Percentiles rank a stretch among this genome's conserved stretches.
phyloP scores from a whole-genome alignment of 1,139 yeast genomes.

The Candida anutae region DNA sequence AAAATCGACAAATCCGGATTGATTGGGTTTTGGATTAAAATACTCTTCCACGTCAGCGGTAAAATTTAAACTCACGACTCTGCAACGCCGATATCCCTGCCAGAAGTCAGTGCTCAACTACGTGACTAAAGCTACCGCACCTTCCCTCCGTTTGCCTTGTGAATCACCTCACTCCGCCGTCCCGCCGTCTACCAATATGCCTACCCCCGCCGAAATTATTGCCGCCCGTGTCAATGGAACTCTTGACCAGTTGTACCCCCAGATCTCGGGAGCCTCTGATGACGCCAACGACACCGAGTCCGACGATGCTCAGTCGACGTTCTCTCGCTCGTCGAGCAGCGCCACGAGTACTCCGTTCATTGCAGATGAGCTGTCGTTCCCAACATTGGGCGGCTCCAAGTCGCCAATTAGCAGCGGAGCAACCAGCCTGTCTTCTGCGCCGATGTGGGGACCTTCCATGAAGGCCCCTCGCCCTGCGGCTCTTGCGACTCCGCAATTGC shows the following conservation, averaged over 20 bases:
- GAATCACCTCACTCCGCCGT: slow-evolving; percentile 2
- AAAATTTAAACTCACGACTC: too few relatives aligned
- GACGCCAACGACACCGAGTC: slow-evolving; percentile 3
- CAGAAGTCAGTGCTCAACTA: too few relatives aligned
- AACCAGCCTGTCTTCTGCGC: slow-evolving; percentile 12
- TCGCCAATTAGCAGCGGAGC: slow-evolving; percentile 5
- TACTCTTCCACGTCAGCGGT: too few relatives aligned
- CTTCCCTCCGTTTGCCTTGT: slow-evolving; percentile 1
- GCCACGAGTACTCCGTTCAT: slow-evolving; percentile 22
- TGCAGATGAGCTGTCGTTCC: slow-evolving; percentile 57
- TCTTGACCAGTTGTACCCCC: slow-evolving; percentile 3
- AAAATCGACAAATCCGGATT: too few relatives aligned
- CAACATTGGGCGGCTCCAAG: slow-evolving; percentile 52
- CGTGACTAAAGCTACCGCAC: not conserved
- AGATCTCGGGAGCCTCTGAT: slow-evolving; percentile 9
- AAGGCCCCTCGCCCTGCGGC: slow-evolving; percentile 27
- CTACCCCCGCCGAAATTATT: slow-evolving; percentile 55
- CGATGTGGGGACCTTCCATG: slow-evolving; percentile 31
- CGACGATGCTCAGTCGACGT: slow-evolving; percentile 9
- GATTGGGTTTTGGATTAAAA: too few relatives aligned
- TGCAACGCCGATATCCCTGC: too few relatives aligned
- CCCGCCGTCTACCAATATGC: slow-evolving; percentile 21
- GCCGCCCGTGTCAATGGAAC: slow-evolving; percentile 43
- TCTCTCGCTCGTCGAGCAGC: slow-evolving; percentile 4
- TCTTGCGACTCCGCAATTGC: slow-evolving; percentile 16